phyloP scores from a whole-genome alignment of 192 early-diverging fungal species.

The Dimargaris verticillata region DNA sequence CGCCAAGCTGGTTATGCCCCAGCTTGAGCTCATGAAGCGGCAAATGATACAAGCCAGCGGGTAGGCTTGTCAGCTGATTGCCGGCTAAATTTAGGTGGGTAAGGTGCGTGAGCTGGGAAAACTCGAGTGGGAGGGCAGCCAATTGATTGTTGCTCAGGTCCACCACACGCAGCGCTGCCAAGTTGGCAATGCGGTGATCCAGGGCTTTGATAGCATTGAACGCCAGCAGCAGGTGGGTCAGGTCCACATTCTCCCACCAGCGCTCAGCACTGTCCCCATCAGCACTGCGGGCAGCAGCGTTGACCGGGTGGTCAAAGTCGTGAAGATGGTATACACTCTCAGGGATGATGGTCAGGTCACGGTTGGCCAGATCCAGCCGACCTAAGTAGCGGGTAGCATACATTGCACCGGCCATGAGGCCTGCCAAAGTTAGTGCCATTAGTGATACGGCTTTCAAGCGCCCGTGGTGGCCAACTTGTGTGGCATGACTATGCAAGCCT shows the following conservation, averaged over 20 bases:
- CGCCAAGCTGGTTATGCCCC: background rate
- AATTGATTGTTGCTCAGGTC: constrained; percentile 8
- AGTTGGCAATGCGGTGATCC: background rate
- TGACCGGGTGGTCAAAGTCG: background rate
- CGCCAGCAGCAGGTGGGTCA: background rate
- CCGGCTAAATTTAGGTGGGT: background rate
- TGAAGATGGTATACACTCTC: background rate
- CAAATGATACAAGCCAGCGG: background rate
- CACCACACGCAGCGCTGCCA: background rate
- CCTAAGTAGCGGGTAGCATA: background rate
- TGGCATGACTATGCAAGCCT: background rate
- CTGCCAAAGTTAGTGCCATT: background rate
- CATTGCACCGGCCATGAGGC: background rate
- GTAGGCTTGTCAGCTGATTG: background rate
- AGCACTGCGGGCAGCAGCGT: background rate
- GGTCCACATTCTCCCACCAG: constrained; percentile 9
- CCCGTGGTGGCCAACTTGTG: background rate
- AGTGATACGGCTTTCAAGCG: background rate
- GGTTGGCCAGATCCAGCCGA: constrained; percentile 1
- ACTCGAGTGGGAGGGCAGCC: background rate
- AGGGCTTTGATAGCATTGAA: background rate
- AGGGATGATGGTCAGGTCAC: background rate
- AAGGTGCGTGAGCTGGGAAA: background rate
- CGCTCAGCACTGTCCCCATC: background rate
- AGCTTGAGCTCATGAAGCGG: background rate